A percentile compares a stretch with the other conserved stretches of the same genome.
These are phyloP conservation scores for Pisolithus sp. DNA, from an alignment of 768 basidiomycete species.

Conservation along the genomic window DNA sequence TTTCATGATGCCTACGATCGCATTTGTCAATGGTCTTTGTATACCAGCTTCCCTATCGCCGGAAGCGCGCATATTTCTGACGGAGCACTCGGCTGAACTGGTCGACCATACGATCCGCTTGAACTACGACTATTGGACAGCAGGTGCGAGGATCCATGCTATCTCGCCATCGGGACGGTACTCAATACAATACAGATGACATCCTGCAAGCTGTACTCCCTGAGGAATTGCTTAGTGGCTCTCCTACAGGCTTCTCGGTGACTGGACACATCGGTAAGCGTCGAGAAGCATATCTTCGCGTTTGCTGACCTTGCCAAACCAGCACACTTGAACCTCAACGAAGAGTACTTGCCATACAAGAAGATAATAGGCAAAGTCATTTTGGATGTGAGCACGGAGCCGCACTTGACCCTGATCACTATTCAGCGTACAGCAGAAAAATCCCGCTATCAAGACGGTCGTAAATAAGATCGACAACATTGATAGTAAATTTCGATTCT, in stretches of 20 bases:
- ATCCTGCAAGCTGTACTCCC: slow-evolving; percentile 80
- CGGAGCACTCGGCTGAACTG: slow-evolving; percentile 49
- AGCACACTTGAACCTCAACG: slow-evolving; percentile 91
- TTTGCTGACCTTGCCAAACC: slow-evolving; percentile 2
- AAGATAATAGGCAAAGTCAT: slow-evolving; percentile 87
- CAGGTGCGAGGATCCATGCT: slow-evolving; percentile 44
- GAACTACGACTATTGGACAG: slow-evolving; percentile 84
- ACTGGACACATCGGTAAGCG: slow-evolving; percentile 84
- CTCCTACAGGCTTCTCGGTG: slow-evolving; percentile 81
- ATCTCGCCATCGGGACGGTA: not conserved
- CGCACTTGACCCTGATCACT: not conserved
- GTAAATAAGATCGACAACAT: slow-evolving; percentile 93
- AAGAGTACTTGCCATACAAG: slow-evolving; percentile 89
- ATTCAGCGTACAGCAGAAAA: slow-evolving; percentile 59
- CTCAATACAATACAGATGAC: slow-evolving; percentile 50
- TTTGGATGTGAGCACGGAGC: slow-evolving; percentile 60
- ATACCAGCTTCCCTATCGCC: slow-evolving; percentile 66
- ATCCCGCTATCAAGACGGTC: slow-evolving; percentile 72
- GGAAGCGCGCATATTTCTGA: slow-evolving; percentile 50
- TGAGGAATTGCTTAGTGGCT: slow-evolving; percentile 64
- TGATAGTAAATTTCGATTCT: slow-evolving; percentile 81
- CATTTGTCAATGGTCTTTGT: slow-evolving; percentile 9
- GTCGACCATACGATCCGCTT: slow-evolving; percentile 56
- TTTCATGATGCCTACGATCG: not conserved
- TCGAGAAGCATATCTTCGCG: not conserved